Evolutionary conservation across 768 basidiomycete species (phyloP).

Genomic region (Gelatoporia subvermispora): DNA sequence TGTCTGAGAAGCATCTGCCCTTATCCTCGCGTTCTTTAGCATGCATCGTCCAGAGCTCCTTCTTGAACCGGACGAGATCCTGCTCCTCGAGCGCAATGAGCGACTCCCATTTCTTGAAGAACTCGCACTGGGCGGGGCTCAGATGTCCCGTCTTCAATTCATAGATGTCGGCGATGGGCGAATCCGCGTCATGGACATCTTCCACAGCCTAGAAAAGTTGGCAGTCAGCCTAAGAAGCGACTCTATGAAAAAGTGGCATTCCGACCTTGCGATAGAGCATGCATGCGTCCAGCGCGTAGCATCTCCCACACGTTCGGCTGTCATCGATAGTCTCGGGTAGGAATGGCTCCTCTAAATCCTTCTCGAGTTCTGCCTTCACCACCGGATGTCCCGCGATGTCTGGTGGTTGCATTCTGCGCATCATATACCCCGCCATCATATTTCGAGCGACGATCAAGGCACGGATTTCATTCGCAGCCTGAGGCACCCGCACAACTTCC

Average conservation of each 20-base stretch:
- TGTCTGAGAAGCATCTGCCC: conserved; percentile 80
- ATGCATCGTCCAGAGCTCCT: conserved; percentile 91
- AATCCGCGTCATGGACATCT: conserved; percentile 44
- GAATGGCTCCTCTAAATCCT: conserved; percentile 44
- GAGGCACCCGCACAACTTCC: conserved; percentile 78
- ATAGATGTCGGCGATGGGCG: conserved; percentile 65
- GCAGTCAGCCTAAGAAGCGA: conserved; percentile 4
- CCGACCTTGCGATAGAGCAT: conserved; percentile 88
- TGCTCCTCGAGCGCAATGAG: conserved; percentile 84
- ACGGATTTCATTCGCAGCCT: conserved; percentile 76
- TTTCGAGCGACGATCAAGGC: conserved; percentile 81
- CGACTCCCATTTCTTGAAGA: conserved; percentile 90
- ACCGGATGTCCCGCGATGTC: background rate
- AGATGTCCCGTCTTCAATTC: conserved; percentile 78
- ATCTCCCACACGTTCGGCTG: conserved; percentile 69
- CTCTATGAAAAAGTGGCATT: background rate
- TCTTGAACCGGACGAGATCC: conserved; percentile 77
- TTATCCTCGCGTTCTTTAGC: conserved; percentile 72
- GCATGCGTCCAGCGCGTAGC: conserved; percentile 81
- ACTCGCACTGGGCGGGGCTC: conserved; percentile 55
- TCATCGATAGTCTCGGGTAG: conserved; percentile 88
- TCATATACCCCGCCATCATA: conserved; percentile 76
- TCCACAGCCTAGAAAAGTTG: conserved; percentile 58
- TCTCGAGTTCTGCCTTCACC: background rate
- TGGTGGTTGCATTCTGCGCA: conserved; percentile 34